phyloP scores from a whole-genome alignment of 2,329 filamentous ascomycete species.

The Stachybotrys chlorohalonatus region DNA sequence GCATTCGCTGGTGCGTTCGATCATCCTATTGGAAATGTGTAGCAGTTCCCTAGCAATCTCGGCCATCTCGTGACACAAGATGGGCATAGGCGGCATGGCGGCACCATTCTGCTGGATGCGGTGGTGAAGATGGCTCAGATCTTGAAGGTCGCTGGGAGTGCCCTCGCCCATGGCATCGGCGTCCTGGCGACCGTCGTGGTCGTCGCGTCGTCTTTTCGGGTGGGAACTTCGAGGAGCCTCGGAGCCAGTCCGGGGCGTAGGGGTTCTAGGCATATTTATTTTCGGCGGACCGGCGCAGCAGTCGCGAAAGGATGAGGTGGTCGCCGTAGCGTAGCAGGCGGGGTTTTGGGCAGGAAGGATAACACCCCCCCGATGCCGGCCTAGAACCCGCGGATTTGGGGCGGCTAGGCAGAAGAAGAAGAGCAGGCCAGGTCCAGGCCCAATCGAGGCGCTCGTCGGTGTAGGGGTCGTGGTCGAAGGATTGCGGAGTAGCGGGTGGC shows the following conservation, averaged over 20 bases:
- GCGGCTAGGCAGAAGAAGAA: background rate
- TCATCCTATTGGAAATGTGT: background rate
- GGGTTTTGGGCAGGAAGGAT: background rate
- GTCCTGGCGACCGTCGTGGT: background rate
- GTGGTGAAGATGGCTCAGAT: background rate
- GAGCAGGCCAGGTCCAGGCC: too few species aligned
- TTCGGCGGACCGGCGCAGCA: background rate
- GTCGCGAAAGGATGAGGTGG: background rate
- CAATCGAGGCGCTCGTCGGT: background rate
- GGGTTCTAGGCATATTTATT: background rate
- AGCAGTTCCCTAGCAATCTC: background rate
- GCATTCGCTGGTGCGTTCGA: background rate
- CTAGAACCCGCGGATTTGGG: background rate
- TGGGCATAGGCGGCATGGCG: background rate
- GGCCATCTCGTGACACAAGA: background rate
- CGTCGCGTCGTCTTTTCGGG: background rate
- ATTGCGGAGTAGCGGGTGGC: background rate
- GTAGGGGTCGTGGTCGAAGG: background rate
- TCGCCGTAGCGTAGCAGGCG: background rate
- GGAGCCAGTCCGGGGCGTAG: background rate
- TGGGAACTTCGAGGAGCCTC: background rate
- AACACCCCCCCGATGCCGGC: background rate
- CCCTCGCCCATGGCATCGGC: background rate
- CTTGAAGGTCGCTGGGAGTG: background rate
- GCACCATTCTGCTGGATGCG: background rate